Evolutionary conservation across 345 rosid genomes (phyloP).

Genomic region (Trapa incisa): DNA sequence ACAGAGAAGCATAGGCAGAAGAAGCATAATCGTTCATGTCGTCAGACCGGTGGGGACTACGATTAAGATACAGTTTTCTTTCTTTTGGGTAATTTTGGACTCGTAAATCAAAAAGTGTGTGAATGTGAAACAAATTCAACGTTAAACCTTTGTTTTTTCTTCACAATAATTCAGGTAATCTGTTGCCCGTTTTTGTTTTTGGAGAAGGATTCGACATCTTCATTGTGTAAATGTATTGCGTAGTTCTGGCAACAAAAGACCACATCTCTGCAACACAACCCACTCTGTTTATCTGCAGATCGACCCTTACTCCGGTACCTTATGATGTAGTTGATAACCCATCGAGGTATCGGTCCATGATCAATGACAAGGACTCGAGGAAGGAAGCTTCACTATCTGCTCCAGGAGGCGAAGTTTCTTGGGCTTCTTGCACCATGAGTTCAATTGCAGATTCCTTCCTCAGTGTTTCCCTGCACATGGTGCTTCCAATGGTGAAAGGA

Average conservation of each 20-base stretch:
- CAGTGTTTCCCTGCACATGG: constrained; percentile 65
- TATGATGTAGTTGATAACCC: constrained; percentile 9
- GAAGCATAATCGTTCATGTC: background rate
- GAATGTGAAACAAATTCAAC: background rate
- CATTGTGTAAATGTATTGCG: no score
- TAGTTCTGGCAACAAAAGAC: background rate
- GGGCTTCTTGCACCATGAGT: constrained; percentile 49
- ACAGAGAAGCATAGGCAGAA: background rate
- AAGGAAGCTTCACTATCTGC: constrained; percentile 38
- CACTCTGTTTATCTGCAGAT: background rate
- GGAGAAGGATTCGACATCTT: background rate
- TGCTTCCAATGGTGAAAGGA: constrained; percentile 57
- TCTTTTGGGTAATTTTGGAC: background rate
- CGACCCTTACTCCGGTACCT: background rate
- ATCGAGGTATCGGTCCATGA: constrained; percentile 47
- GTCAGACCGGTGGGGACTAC: background rate
- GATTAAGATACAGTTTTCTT: background rate
- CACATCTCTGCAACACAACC: background rate
- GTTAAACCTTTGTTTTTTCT: no score
- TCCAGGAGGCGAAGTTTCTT: constrained; percentile 35
- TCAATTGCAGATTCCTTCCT: constrained; percentile 51
- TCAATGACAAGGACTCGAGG: constrained; percentile 30
- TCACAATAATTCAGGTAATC: no score
- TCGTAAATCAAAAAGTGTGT: background rate
- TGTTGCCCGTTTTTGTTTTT: no score